A percentile compares a stretch with the other conserved stretches of the same genome.
These are phyloP conservation scores for Cutaneotrichosporon curvatum DNA, from an alignment of 1,284 basidiomycete genomes.

Conservation along the genomic window DNA sequence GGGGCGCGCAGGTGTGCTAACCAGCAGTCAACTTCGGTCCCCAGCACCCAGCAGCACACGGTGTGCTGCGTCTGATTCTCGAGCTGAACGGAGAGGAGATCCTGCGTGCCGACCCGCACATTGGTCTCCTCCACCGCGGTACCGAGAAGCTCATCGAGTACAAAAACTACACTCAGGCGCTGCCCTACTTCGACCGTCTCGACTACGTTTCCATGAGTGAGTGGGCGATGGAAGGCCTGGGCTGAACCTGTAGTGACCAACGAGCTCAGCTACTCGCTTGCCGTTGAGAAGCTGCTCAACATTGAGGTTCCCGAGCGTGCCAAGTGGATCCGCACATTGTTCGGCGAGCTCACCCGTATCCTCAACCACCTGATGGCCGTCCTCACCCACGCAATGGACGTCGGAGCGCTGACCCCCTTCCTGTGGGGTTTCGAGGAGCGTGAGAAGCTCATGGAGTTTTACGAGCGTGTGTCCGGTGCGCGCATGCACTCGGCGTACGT, in stretches of 20 bases:
- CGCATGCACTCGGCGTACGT: constrained; percentile 97
- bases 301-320: constrained; percentile 98
- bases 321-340: constrained; percentile 96
- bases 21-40: constrained; percentile 84
- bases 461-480: constrained; percentile 96
- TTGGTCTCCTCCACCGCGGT: constrained; percentile 92
- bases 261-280: constrained; percentile 91
- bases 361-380: constrained; percentile 98
- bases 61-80: constrained; percentile 94
- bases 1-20: background rate
- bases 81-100: constrained; percentile 98
- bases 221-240: constrained; percentile 30
- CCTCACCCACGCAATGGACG: constrained; percentile 65
- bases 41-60: constrained; percentile 97
- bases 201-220: constrained; percentile 99
- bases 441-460: constrained; percentile 99
- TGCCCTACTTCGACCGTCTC: constrained; percentile 98
- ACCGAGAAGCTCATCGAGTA: constrained; percentile 99
- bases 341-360: constrained; percentile 93
- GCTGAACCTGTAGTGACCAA: constrained; percentile 70
- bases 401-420: constrained; percentile 97
- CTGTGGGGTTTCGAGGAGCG: constrained; percentile 99
- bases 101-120: constrained; percentile 81
- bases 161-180: constrained; percentile 95
- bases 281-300: constrained; percentile 97